Conservation (phyloP, 139 green algal species). For the Axilococcus clingmanii region DNA sequence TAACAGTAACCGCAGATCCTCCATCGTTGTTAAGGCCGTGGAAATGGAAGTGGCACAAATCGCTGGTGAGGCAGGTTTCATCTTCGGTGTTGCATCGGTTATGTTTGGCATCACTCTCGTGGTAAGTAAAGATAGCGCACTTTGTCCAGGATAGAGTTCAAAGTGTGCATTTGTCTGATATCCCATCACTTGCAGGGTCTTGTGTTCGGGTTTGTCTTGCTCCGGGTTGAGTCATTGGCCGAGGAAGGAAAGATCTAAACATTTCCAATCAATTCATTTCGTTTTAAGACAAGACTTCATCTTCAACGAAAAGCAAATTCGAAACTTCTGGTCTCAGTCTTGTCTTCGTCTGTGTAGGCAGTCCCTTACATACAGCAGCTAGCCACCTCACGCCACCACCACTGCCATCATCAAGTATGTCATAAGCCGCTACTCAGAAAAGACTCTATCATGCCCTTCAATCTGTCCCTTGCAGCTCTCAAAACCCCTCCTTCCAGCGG, state of each 20-base stretch:
- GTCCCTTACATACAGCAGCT: conserved; percentile 1
- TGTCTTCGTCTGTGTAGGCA: neutral
- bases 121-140: conserved; percentile 34
- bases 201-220: conserved; percentile 86
- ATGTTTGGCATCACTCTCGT: conserved; percentile 80
- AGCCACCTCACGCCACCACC: too few species aligned
- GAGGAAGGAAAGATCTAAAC: conserved; percentile 80
- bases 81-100: conserved; percentile 58
- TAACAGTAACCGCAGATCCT: too few species aligned
- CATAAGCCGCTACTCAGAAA: conserved; percentile 12
- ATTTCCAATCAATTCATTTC: neutral
- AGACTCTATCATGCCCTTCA: conserved; percentile 7
- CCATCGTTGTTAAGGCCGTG: conserved; percentile 6
- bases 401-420: too few species aligned
- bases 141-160: neutral
- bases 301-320: neutral
- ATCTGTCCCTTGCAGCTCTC: neutral
- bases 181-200: conserved; percentile 60
- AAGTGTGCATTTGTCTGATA: neutral
- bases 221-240: conserved; percentile 78
- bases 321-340: neutral
- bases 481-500: conserved; percentile 1
- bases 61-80: conserved; percentile 68
- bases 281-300: neutral
- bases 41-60: conserved; percentile 66